Percentiles rank a stretch among this genome's conserved stretches.
Conservation (phyloP, 2,329 filamentous ascomycete species). For the Coniochaeta sp. region DNA sequence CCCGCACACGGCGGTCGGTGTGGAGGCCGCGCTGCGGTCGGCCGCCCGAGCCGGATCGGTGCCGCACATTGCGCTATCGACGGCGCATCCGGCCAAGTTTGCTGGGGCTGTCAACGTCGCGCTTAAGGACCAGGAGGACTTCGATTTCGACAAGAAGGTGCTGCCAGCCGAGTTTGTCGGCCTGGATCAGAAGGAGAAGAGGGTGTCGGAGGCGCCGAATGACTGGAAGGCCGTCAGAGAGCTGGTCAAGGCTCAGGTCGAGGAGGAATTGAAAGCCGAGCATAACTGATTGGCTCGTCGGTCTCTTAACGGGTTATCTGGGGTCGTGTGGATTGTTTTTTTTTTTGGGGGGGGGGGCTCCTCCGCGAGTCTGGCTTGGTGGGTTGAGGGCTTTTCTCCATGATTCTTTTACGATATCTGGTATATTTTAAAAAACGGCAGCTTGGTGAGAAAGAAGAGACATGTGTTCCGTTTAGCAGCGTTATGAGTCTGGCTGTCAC, state of each 20-base stretch:
- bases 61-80: conserved; percentile 79
- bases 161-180: conserved; percentile 77
- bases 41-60: conserved; percentile 38
- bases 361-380: background rate
- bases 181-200: conserved; percentile 66
- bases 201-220: conserved; percentile 62
- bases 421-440: background rate
- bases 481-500: background rate
- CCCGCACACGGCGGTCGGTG: conserved; percentile 84
- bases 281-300: background rate
- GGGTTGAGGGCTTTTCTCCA: background rate
- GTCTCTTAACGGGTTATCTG: background rate
- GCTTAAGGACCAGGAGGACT: conserved; percentile 62
- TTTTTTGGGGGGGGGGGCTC: too few relatives aligned
- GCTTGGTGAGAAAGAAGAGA: background rate
- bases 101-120: conserved; percentile 76
- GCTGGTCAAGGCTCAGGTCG: conserved; percentile 69
- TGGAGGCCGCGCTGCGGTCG: conserved; percentile 37
- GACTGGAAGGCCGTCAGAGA: conserved; percentile 70
- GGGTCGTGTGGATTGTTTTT: background rate
- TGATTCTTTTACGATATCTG: background rate
- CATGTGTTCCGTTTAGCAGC: background rate
- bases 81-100: conserved; percentile 95
- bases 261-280: conserved; percentile 42
- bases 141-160: conserved; percentile 67